Conservation (phyloP, 805 yeast genomes). For the Candida silvicultrix region DNA sequence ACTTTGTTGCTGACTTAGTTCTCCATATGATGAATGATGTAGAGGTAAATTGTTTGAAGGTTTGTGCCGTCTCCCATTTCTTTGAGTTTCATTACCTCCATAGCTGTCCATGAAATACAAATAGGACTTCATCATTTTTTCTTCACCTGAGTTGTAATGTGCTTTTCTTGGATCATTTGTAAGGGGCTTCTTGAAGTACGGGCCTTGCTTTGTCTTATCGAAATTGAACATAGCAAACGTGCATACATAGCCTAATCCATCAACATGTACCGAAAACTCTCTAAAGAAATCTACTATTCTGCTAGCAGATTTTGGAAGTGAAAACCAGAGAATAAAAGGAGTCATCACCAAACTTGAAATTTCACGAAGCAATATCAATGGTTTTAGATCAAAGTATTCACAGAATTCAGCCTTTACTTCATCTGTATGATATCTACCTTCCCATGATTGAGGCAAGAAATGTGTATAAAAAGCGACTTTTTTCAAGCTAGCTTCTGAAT, state of each 20-base stretch:
- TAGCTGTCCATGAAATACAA: constrained; percentile 83
- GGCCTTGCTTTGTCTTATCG: constrained; percentile 45
- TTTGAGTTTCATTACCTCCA: constrained; percentile 38
- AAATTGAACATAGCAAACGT: constrained; percentile 89
- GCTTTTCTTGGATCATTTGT: constrained; percentile 24
- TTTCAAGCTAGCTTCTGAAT: constrained; percentile 82
- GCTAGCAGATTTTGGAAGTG: constrained; percentile 67
- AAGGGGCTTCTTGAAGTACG: constrained; percentile 14
- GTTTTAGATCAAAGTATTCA: constrained; percentile 64
- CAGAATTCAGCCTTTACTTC: constrained; percentile 82
- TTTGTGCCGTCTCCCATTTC: constrained; percentile 10
- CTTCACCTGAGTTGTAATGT: constrained; percentile 44
- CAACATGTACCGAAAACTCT: constrained; percentile 84
- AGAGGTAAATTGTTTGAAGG: not conserved
- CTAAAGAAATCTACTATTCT: constrained; percentile 85
- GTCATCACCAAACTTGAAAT: constrained; percentile 75
- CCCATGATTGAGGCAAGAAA: constrained; percentile 84
- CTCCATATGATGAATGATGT: constrained; percentile 1
- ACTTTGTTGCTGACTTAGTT: not conserved
- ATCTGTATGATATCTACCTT: constrained; percentile 76
- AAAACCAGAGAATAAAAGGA: constrained; percentile 86
- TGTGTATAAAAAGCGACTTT: constrained; percentile 86
- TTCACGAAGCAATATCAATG: constrained; percentile 69
- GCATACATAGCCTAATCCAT: constrained; percentile 93
- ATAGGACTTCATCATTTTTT: constrained; percentile 90